Evolutionary conservation across 2,329 filamentous ascomycete species (phyloP).

Genomic region (Boeremia exigua): DNA sequence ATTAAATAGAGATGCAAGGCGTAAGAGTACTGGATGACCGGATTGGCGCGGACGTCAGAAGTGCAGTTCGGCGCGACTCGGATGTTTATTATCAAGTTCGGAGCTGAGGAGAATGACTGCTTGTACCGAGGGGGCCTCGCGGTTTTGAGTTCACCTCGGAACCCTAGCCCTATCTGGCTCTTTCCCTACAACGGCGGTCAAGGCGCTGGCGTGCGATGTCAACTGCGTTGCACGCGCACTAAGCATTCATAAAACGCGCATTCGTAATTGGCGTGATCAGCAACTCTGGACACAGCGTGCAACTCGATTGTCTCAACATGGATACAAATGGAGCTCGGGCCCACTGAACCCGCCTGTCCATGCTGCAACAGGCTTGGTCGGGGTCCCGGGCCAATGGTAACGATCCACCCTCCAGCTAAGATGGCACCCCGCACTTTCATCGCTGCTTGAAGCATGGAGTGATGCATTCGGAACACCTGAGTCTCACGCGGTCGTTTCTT

Average conservation of each 20-base stretch:
- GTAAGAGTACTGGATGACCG: conserved; percentile 6
- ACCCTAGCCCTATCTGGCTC: conserved; percentile 8
- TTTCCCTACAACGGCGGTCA: conserved; percentile 18
- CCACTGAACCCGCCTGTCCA: conserved; percentile 11
- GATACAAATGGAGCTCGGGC: conserved; percentile 18
- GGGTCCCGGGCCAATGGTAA: conserved; percentile 20
- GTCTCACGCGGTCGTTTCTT: conserved; percentile 11
- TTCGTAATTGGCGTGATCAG: conserved; percentile 16
- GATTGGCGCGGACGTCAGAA: conserved; percentile 9
- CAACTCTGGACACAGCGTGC: conserved; percentile 16
- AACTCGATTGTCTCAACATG: conserved; percentile 16
- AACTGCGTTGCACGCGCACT: conserved; percentile 15
- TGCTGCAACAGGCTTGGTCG: conserved; percentile 11
- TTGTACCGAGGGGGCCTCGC: conserved; percentile 11
- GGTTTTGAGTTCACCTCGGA: conserved; percentile 15
- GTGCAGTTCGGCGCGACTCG: conserved; percentile 8
- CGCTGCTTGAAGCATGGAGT: conserved; percentile 12
- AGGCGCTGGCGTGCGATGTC: conserved; percentile 14
- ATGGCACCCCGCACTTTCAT: conserved; percentile 26
- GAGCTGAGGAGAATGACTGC: conserved; percentile 11
- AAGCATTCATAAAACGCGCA: conserved; percentile 18
- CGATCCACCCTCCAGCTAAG: conserved; percentile 13
- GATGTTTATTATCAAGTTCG: conserved; percentile 11
- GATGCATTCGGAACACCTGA: conserved; percentile 17
- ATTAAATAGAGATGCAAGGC: conserved; percentile 9